Percentiles rank a stretch among this genome's conserved stretches.
phyloP scores from a whole-genome alignment of 805 yeast genomes.

The Wilhelminamyces savonicus region DNA sequence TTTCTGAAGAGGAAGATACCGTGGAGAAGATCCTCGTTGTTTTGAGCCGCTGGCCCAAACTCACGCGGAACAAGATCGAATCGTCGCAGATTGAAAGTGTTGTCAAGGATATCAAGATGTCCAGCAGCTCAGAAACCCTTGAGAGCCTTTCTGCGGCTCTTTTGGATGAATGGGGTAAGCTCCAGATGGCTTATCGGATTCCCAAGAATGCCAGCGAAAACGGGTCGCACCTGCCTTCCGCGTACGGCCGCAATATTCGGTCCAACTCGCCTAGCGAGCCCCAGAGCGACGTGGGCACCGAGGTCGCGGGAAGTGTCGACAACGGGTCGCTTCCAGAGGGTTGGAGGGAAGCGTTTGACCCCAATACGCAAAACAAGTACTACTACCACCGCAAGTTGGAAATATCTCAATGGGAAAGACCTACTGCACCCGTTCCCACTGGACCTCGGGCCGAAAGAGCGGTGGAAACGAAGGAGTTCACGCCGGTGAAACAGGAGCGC shows the following conservation, averaged over 20 bases:
- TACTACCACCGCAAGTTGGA: slow-evolving; percentile 48
- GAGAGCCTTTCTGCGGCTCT: slow-evolving; percentile 37
- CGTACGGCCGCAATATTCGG: slow-evolving; percentile 14
- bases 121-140: slow-evolving; percentile 18
- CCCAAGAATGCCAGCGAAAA: slow-evolving; percentile 43
- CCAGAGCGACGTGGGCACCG: slow-evolving; percentile 7
- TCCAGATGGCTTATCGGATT: slow-evolving; percentile 80
- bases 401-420: slow-evolving; percentile 56
- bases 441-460: slow-evolving; percentile 20
- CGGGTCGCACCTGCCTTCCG: neutral
- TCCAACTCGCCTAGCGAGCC: slow-evolving; percentile 8
- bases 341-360: slow-evolving; percentile 57
- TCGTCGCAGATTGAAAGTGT: slow-evolving; percentile 67
- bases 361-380: slow-evolving; percentile 38
- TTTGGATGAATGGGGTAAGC: slow-evolving; percentile 61
- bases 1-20: slow-evolving; percentile 6
- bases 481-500: neutral
- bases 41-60: slow-evolving; percentile 45
- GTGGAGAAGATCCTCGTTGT: slow-evolving; percentile 48
- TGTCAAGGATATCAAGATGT: slow-evolving; percentile 37
- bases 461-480: slow-evolving; percentile 1
- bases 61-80: slow-evolving; percentile 72
- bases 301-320: slow-evolving; percentile 11
- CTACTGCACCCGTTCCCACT: slow-evolving; percentile 31
- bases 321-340: slow-evolving; percentile 46